Conservation (phyloP, 306 rosid genomes). For the Rubus idaeus region DNA sequence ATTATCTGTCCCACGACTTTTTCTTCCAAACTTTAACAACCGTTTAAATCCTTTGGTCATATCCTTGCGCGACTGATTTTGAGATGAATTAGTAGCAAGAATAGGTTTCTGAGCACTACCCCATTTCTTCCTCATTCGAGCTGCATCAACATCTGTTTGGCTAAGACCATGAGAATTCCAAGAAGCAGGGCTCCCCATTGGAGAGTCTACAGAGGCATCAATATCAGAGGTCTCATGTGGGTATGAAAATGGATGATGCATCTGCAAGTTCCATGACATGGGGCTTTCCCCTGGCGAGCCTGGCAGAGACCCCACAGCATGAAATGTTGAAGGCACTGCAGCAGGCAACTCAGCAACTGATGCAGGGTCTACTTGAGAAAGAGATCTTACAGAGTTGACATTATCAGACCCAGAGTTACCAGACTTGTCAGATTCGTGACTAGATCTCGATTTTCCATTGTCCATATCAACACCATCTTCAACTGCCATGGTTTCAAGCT, state of each 20-base stretch:
- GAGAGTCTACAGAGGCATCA: slow-evolving; percentile 87
- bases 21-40: slow-evolving; percentile 88
- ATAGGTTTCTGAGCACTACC: slow-evolving; percentile 93
- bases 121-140: slow-evolving; percentile 99
- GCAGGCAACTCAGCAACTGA: slow-evolving; percentile 64
- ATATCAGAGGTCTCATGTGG: slow-evolving; percentile 84
- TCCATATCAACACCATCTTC: slow-evolving; percentile 50
- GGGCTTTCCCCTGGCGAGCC: slow-evolving; percentile 97
- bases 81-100: slow-evolving; percentile 70
- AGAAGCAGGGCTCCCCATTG: slow-evolving; percentile 92
- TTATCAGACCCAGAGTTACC: slow-evolving; percentile 79
- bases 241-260: slow-evolving; percentile 71
- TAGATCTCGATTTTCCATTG: slow-evolving; percentile 57
- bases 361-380: slow-evolving; percentile 67
- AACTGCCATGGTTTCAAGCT: slow-evolving; percentile 44
- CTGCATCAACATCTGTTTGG: slow-evolving; percentile 80
- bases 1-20: slow-evolving; percentile 86
- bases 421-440: slow-evolving; percentile 70
- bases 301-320: slow-evolving; percentile 57
- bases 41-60: slow-evolving; percentile 91
- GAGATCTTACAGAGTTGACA: slow-evolving; percentile 63
- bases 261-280: slow-evolving; percentile 76
- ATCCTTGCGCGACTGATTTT: slow-evolving; percentile 88
- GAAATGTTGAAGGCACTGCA: slow-evolving; percentile 54
- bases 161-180: slow-evolving; percentile 86